phyloP scores from a whole-genome alignment of 2,329 filamentous ascomycete genomes.

The Bimuria novae-zelandiae region DNA sequence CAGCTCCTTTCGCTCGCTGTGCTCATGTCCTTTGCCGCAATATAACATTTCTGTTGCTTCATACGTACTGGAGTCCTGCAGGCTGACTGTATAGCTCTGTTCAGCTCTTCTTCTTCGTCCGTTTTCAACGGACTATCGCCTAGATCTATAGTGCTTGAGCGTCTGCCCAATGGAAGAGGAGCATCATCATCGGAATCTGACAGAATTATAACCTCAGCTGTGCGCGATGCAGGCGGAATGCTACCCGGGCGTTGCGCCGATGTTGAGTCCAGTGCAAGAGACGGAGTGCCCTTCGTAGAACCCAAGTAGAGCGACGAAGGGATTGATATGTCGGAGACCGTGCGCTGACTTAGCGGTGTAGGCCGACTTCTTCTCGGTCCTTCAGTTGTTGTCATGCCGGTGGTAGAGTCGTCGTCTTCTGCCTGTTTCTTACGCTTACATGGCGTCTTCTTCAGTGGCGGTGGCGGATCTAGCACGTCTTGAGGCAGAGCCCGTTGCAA shows the following conservation, averaged over 20 bases:
- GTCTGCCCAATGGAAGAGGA: background rate
- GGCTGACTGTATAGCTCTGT: slow-evolving; percentile 15
- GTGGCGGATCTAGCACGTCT: slow-evolving; percentile 24
- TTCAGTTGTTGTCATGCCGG: background rate
- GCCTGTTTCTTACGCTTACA: slow-evolving; percentile 18
- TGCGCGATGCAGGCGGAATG: background rate
- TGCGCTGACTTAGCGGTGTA: background rate
- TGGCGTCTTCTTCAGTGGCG: slow-evolving; percentile 13
- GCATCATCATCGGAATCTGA: slow-evolving; percentile 19
- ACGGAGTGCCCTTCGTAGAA: background rate
- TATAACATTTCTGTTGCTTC: background rate
- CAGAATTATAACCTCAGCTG: slow-evolving; percentile 7
- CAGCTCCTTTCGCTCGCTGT: no score
- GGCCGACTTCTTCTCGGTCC: background rate
- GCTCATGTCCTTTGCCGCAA: no score
- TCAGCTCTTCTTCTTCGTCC: background rate
- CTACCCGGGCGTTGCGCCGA: background rate
- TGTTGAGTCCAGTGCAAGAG: background rate
- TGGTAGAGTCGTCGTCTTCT: background rate
- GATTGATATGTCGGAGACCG: background rate
- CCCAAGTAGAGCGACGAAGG: background rate
- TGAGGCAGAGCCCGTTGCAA: slow-evolving; percentile 36
- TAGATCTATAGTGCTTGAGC: background rate
- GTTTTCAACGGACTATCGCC: background rate
- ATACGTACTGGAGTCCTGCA: background rate